These are phyloP conservation scores for Zalerion maritima DNA, from an alignment of 495 filamentous ascomycete genomes.

Conservation along the genomic window DNA sequence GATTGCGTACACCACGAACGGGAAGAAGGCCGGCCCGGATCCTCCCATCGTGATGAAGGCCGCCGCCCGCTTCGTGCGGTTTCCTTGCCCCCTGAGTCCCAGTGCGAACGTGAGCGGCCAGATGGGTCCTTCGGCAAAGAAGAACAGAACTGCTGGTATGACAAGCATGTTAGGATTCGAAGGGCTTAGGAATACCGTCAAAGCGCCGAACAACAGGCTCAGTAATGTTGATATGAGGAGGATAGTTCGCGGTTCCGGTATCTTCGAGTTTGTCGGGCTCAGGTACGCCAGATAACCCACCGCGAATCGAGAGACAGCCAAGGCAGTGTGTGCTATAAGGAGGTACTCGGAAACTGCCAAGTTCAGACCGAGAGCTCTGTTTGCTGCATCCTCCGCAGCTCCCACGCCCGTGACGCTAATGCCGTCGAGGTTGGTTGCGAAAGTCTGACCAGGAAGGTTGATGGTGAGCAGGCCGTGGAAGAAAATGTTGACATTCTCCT, in stretches of 20 bases:
- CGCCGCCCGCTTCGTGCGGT: slow-evolving; percentile 53
- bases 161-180: slow-evolving; percentile 36
- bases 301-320: slow-evolving; percentile 33
- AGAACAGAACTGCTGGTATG: slow-evolving; percentile 43
- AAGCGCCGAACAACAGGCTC: slow-evolving; percentile 27
- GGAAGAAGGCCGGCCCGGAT: slow-evolving; percentile 51
- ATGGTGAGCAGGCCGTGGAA: slow-evolving; percentile 35
- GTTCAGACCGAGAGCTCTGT: slow-evolving; percentile 26
- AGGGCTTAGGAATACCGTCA: slow-evolving; percentile 33
- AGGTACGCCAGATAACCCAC: slow-evolving; percentile 34
- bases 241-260: slow-evolving; percentile 38
- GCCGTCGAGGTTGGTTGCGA: slow-evolving; percentile 25
- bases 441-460: slow-evolving; percentile 23
- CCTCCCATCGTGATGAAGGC: slow-evolving; percentile 52
- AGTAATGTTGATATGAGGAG: slow-evolving; percentile 30
- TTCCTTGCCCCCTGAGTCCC: slow-evolving; percentile 53
- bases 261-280: slow-evolving; percentile 29
- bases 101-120: slow-evolving; percentile 61
- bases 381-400: too few species aligned
- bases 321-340: slow-evolving; percentile 30
- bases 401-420: too few species aligned
- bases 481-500: slow-evolving; percentile 55
- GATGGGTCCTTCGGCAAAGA: slow-evolving; percentile 55
- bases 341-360: slow-evolving; percentile 40
- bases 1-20: slow-evolving; percentile 41